Percentiles rank a stretch among this genome's conserved stretches.
phyloP scores from a whole-genome alignment of 2,329 filamentous ascomycete species.

The Fonsecaea nubica region DNA sequence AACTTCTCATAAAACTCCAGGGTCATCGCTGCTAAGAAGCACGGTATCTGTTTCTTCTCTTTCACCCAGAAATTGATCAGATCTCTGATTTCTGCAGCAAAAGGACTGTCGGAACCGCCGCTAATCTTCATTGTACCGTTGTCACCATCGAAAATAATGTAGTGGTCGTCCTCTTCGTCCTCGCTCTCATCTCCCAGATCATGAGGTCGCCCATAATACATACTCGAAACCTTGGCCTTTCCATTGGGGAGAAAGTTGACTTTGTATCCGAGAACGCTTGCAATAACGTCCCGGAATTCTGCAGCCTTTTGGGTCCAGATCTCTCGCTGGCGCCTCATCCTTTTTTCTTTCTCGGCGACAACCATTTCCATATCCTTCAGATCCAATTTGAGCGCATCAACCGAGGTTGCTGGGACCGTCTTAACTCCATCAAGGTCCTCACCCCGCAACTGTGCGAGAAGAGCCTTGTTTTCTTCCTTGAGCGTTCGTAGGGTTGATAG shows the following conservation, averaged over 20 bases:
- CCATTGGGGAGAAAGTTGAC: slow-evolving; percentile 97
- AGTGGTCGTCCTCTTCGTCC: slow-evolving; percentile 59
- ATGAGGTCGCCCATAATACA: slow-evolving; percentile 79
- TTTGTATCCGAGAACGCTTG: slow-evolving; percentile 89
- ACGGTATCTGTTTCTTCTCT: slow-evolving; percentile 90
- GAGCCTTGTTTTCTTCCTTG: slow-evolving; percentile 80
- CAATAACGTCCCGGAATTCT: slow-evolving; percentile 95
- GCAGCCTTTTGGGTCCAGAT: slow-evolving; percentile 90
- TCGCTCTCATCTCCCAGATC: slow-evolving; percentile 52
- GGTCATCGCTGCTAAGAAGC: slow-evolving; percentile 88
- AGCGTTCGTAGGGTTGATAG: slow-evolving; percentile 77
- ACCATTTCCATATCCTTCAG: slow-evolving; percentile 74
- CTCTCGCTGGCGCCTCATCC: slow-evolving; percentile 83
- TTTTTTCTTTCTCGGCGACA: slow-evolving; percentile 76
- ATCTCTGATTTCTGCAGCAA: slow-evolving; percentile 82
- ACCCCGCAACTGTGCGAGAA: slow-evolving; percentile 73
- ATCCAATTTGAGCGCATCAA: slow-evolving; percentile 77
- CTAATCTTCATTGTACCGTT: slow-evolving; percentile 97
- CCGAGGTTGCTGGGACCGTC: slow-evolving; percentile 75
- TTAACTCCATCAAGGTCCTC: slow-evolving; percentile 57
- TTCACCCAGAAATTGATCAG: slow-evolving; percentile 96
- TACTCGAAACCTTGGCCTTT: slow-evolving; percentile 86
- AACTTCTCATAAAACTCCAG: slow-evolving; percentile 84
- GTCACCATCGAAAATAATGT: slow-evolving; percentile 86
- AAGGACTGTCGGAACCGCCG: slow-evolving; percentile 83